A percentile compares a stretch with the other conserved stretches of the same genome.
These are phyloP conservation scores for Patellifolia procumbens DNA, from an alignment of 179 eudicot species.

Conservation along the genomic window DNA sequence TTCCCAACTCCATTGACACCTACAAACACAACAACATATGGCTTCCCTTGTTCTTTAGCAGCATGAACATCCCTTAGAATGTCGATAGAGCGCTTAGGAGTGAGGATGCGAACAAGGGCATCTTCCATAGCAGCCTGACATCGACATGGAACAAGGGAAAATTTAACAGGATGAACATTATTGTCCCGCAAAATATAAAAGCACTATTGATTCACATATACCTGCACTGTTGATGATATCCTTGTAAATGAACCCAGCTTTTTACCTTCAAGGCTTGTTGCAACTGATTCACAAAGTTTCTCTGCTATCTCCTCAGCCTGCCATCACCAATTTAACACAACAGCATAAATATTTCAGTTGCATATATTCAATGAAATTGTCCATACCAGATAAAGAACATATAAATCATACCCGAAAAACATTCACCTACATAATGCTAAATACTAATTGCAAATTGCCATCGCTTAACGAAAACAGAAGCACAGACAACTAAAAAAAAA, in stretches of 20 bases:
- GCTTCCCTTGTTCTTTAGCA: constrained; percentile 92
- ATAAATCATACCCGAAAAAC: neutral
- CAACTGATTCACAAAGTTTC: constrained; percentile 97
- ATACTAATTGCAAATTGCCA: neutral
- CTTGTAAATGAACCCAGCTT: constrained; percentile 87
- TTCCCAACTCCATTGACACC: constrained; percentile 99
- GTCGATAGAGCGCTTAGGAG: constrained; percentile 94
- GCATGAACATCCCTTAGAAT: constrained; percentile 94
- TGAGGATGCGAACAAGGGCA: constrained; percentile 93
- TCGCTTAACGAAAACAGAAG: neutral
- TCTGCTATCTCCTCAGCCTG: constrained; percentile 99
- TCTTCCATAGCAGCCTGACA: constrained; percentile 94
- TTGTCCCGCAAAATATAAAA: neutral
- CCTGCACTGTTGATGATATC: constrained; percentile 91
- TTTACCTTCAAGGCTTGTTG: constrained; percentile 88
- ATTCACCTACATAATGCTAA: neutral
- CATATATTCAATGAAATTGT: neutral
- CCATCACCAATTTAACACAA: constrained; percentile 33
- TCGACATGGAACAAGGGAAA: constrained; percentile 7
- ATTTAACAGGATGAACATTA: neutral
- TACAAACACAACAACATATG: constrained; percentile 96
- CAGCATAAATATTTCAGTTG: neutral
- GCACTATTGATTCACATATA: constrained; percentile 26
- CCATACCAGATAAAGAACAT: neutral
- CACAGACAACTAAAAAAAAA: neutral